Evolutionary conservation across 2,329 filamentous ascomycete genomes (phyloP).

Genomic region (Colletotrichum karsti): DNA sequence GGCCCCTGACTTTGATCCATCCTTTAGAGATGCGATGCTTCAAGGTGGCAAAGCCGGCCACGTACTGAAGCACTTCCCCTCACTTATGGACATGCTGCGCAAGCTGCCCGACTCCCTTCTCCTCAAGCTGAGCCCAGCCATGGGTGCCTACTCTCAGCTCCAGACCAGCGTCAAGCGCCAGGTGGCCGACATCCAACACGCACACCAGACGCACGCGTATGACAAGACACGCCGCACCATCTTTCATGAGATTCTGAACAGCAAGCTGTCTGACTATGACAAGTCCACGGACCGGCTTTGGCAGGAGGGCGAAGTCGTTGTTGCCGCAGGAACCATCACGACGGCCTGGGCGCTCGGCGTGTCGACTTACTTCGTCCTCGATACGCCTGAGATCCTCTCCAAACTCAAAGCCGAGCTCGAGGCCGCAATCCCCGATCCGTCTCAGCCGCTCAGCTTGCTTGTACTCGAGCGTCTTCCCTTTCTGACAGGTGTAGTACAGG

Average conservation of each 20-base stretch:
- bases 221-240: too few species aligned
- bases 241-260: not conserved
- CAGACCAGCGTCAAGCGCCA: not conserved
- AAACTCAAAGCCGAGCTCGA: not conserved
- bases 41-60: too few species aligned
- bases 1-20: not conserved
- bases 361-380: not conserved
- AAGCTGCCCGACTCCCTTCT: too few species aligned
- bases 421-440: not conserved
- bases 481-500: slow-evolving; percentile 46
- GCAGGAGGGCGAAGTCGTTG: not conserved
- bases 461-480: slow-evolving; percentile 36
- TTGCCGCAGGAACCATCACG: not conserved
- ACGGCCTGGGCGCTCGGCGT: not conserved
- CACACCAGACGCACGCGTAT: too few species aligned
- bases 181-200: not conserved
- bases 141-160: not conserved
- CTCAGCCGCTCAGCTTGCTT: not conserved
- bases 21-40: not conserved
- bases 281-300: not conserved
- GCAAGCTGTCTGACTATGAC: not conserved
- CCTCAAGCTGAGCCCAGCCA: too few species aligned
- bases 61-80: too few species aligned
- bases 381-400: not conserved
- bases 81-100: too few species aligned